Conservation (phyloP, 305 asterid species). For the Euphrasia arctica region DNA sequence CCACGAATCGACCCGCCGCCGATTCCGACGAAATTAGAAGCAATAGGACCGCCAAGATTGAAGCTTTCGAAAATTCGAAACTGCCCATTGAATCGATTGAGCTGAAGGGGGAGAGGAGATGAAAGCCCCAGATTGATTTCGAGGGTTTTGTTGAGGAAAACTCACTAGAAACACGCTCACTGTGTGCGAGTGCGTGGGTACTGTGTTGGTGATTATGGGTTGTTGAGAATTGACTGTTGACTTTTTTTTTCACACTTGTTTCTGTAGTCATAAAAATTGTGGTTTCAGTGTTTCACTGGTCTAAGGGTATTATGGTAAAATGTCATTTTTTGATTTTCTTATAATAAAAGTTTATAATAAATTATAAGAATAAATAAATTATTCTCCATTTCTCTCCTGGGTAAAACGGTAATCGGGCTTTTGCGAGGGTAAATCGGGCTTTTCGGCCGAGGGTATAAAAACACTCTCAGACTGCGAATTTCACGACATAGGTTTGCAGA, state of each 20-base stretch:
- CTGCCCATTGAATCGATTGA: constrained; percentile 46
- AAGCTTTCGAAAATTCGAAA: constrained; percentile 35
- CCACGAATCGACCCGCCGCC: constrained; percentile 75
- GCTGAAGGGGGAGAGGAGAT: constrained; percentile 24
- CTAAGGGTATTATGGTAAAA: too few relatives aligned
- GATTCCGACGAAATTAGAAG: constrained; percentile 38
- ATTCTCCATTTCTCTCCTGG: too few relatives aligned
- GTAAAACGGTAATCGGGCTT: neutral
- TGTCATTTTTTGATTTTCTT: too few relatives aligned
- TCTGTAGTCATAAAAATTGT: neutral
- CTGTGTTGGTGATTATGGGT: constrained; percentile 24
- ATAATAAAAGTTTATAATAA: too few relatives aligned
- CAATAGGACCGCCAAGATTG: constrained; percentile 39
- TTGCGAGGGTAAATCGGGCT: neutral
- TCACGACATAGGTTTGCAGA: constrained; percentile 21
- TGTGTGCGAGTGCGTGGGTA: neutral
- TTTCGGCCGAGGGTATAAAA: neutral
- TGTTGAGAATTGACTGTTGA: constrained; percentile 11
- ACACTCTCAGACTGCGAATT: neutral
- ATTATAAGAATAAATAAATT: too few relatives aligned
- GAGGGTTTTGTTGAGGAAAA: constrained; percentile 2
- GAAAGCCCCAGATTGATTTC: constrained; percentile 1
- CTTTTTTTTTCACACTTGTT: constrained; percentile 1
- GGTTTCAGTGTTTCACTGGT: neutral
- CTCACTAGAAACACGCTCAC: constrained; percentile 19